Conservation (phyloP, 2,329 filamentous ascomycete species). For the Epichloe festucae region DNA sequence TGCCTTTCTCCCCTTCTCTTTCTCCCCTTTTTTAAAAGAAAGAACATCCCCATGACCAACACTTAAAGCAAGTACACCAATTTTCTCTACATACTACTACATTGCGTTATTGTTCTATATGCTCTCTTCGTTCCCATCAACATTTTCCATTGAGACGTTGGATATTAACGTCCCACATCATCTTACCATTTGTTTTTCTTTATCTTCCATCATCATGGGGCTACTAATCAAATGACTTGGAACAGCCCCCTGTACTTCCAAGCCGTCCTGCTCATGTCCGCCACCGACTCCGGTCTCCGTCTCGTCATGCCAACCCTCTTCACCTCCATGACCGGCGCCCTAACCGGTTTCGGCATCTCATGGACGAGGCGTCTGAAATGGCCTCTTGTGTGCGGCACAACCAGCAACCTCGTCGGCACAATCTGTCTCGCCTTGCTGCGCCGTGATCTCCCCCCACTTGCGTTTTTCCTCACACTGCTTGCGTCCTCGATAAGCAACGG, state of each 20-base stretch:
- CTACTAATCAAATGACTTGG: no score
- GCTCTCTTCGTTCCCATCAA: no score
- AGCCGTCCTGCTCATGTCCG: constrained; percentile 55
- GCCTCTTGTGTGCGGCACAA: constrained; percentile 38
- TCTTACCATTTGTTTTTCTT: neutral
- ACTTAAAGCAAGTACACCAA: no score
- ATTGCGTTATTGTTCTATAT: no score
- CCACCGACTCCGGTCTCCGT: constrained; percentile 59
- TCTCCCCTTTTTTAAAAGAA: neutral
- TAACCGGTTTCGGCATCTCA: constrained; percentile 50
- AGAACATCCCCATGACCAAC: no score
- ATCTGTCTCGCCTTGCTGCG: constrained; percentile 35
- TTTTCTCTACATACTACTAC: no score
- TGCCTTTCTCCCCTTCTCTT: neutral
- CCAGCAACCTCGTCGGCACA: constrained; percentile 36
- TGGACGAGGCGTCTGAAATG: constrained; percentile 47
- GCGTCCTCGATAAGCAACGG: constrained; percentile 46
- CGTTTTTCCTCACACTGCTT: constrained; percentile 44
- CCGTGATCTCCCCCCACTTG: constrained; percentile 32
- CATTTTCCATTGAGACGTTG: no score
- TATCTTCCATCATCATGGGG: neutral
- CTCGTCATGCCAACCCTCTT: constrained; percentile 51
- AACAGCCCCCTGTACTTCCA: constrained; percentile 57
- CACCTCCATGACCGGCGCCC: constrained; percentile 39
- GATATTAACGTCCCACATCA: neutral